Evolutionary conservation across 1,284 basidiomycete species (phyloP).

Genomic region (Cutaneotrichosporon sp.): DNA sequence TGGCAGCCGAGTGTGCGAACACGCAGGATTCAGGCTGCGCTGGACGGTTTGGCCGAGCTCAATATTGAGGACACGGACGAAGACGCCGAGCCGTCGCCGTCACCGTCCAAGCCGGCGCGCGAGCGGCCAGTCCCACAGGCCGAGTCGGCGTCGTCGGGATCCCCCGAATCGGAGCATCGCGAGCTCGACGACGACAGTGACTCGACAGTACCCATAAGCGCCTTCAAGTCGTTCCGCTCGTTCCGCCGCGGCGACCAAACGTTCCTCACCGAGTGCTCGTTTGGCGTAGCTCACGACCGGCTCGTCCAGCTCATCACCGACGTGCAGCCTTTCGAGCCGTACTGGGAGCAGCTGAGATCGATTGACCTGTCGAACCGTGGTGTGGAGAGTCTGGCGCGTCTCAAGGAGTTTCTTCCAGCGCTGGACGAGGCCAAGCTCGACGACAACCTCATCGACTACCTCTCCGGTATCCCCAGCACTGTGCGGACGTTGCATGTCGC

Average conservation of each 20-base stretch:
- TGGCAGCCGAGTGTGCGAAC: conserved; percentile 62
- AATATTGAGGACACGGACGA: conserved; percentile 53
- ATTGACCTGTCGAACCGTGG: conserved; percentile 75
- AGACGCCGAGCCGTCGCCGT: conserved; percentile 45
- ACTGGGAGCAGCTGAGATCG: conserved; percentile 75
- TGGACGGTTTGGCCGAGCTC: conserved; percentile 63
- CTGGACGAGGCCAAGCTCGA: conserved; percentile 75
- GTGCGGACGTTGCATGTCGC: conserved; percentile 76
- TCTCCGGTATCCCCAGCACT: conserved; percentile 74
- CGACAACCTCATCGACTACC: conserved; percentile 73
- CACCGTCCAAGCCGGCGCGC: conserved; percentile 60
- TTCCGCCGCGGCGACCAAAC: conserved; percentile 57
- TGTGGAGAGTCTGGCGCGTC: conserved; percentile 79
- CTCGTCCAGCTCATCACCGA: conserved; percentile 91
- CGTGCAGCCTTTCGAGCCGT: conserved; percentile 87
- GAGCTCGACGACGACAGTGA: conserved; percentile 7
- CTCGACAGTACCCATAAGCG: conserved; percentile 16
- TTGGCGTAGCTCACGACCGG: conserved; percentile 82
- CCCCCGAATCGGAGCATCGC: neutral
- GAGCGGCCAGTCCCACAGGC: neutral
- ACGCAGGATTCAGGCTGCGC: conserved; percentile 69
- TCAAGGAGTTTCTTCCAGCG: conserved; percentile 88
- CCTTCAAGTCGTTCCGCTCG: conserved; percentile 23
- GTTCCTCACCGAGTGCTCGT: conserved; percentile 87
- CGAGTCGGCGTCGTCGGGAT: neutral